Base-by-base conservation (phyloP, 2,329 filamentous ascomycete genomes). In the Penicillium paneum region DNA sequence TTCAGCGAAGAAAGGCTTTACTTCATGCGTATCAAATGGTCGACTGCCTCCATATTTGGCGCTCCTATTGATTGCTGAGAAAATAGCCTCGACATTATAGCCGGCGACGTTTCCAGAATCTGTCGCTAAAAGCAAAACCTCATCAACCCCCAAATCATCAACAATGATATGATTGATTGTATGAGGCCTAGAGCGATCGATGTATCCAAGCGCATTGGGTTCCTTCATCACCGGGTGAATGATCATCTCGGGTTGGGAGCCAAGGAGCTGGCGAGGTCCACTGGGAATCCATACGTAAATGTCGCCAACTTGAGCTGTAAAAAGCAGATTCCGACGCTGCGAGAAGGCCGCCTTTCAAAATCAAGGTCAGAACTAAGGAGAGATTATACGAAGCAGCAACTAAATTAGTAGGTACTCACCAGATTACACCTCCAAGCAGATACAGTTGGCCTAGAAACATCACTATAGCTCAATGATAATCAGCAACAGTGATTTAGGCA, bases 71-170 rank as follows among this genome's bases (percentile, higher is more conserved):
- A 86, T 71, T 36, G 74, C 76, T 12, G 76, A 73, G 29, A 68
- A 72, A 8, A 82, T 76, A 3, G 72, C 74, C 44, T 79, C 78
- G 0, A 84, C 87, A 65, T 88, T 85, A 69, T 89, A 92, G 7
- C 82, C 87, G 43, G 84, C 76, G 2, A 91, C 81, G 66, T 93
- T 89, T 7, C 90, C 90, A 57, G 91, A 88, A 62, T 93, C 90
- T 54, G 83, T 90, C 34, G 79, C 81, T 40, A 86, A 74, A 4
- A 90, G 70, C 5, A 93, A 62, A 29, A 91, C 81, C 70, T 94
- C 90, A 47, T 88, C 77, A 7, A 79, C 74, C 0, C 90, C 90
- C 12, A 93, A 73, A 43, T 88, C 81, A 15, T 87, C 87, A 26
- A 88, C 79, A 11, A 87, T 77, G 15, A 92, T 74, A 59, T 87